A percentile compares a stretch with the other conserved stretches of the same genome.
Conservation (phyloP, 768 basidiomycete genomes). For the Tephrocybe sp. region DNA sequence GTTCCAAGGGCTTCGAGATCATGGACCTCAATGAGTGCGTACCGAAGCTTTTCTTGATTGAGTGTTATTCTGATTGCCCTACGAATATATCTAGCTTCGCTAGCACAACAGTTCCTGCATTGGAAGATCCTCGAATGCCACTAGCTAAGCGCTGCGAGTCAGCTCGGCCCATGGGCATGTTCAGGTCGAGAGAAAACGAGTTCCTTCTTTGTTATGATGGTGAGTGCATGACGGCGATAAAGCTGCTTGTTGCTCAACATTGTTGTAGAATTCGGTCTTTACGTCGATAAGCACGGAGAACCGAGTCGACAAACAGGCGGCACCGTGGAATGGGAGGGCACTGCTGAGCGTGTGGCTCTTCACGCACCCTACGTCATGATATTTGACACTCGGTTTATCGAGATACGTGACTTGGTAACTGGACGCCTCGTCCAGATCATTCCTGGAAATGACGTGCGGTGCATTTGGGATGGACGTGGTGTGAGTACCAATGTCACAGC, state of each 20-base stretch:
- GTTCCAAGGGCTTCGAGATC: slow-evolving; percentile 94
- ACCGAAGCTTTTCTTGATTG: background rate
- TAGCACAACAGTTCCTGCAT: slow-evolving; percentile 84
- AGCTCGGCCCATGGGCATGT: slow-evolving; percentile 90
- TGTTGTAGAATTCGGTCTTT: slow-evolving; percentile 81
- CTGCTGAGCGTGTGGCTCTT: slow-evolving; percentile 86
- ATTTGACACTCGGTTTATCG: slow-evolving; percentile 90
- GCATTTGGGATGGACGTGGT: slow-evolving; percentile 87
- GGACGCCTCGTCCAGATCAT: slow-evolving; percentile 86
- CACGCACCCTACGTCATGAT: slow-evolving; percentile 89
- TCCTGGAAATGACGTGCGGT: slow-evolving; percentile 77
- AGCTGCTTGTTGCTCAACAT: background rate
- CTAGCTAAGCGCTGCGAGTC: slow-evolving; percentile 85
- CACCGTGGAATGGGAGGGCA: slow-evolving; percentile 94
- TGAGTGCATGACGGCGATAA: slow-evolving; percentile 29
- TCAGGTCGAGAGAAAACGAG: slow-evolving; percentile 86
- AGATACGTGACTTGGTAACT: slow-evolving; percentile 82
- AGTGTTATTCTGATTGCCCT: background rate
- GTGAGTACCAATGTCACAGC: slow-evolving; percentile 55
- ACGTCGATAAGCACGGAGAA: slow-evolving; percentile 91
- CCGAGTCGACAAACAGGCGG: slow-evolving; percentile 64
- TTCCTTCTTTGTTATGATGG: slow-evolving; percentile 95
- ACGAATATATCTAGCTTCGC: slow-evolving; percentile 55
- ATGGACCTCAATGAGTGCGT: slow-evolving; percentile 92
- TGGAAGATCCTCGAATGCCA: slow-evolving; percentile 64